Conservation (phyloP, 1,139 yeast species). For the Candida albicans region DNA sequence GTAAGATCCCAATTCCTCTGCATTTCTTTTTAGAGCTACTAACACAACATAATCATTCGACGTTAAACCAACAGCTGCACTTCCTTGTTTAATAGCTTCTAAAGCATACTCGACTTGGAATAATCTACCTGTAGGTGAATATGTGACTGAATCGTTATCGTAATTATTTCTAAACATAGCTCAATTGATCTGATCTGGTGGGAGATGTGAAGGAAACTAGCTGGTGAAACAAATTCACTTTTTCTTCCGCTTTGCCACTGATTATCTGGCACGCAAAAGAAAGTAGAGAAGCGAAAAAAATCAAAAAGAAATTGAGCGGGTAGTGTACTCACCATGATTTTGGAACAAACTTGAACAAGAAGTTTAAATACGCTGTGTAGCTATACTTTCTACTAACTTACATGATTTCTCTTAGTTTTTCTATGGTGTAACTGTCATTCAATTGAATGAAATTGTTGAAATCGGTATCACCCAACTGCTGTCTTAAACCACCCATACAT, state of each 20-base stretch:
- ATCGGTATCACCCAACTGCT: constrained; percentile 21
- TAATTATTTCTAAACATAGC: constrained; percentile 88
- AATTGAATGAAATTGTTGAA: constrained; percentile 27
- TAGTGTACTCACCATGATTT: no score
- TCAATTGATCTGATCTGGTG: not conserved
- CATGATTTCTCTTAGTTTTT: constrained; percentile 21
- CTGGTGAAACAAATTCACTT: no score
- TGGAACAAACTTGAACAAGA: no score
- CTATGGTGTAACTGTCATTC: constrained; percentile 36
- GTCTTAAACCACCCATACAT: constrained; percentile 22
- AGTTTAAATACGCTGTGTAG: no score
- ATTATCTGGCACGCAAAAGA: no score
- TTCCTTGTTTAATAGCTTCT: constrained; percentile 97
- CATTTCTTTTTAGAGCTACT: constrained; percentile 92
- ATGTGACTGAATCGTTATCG: constrained; percentile 97
- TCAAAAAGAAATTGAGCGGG: no score
- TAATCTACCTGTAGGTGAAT: constrained; percentile 94
- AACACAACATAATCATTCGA: constrained; percentile 85
- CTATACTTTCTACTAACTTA: not conserved
- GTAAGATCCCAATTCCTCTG: constrained; percentile 95
- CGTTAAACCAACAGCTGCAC: constrained; percentile 93
- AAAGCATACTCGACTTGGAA: constrained; percentile 95
- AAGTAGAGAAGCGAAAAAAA: no score
- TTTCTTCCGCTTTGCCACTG: no score
- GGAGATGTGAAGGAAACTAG: not conserved